Evolutionary conservation across 2,329 filamentous ascomycete species (phyloP), one percentile per base, ranked within the genome.

Genomic region (Pseudogymnoascus sp.): DNA sequence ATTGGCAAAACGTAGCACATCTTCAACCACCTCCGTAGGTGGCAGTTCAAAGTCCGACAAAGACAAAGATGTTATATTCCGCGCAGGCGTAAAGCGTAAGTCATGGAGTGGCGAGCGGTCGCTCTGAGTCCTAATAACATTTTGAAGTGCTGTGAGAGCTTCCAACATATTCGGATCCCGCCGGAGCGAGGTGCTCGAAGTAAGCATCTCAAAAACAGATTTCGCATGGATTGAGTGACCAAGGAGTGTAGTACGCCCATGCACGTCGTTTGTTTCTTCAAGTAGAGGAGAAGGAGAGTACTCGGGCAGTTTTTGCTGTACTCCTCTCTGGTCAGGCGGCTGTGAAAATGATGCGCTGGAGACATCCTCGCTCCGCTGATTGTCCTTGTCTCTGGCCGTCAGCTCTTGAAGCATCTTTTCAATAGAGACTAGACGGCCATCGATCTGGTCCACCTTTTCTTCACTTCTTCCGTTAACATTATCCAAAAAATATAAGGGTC

Each of bases 221-320:
- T 61, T 65, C 9, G 65, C 65, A 25, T 65, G 63, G 8, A 61
- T 52, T 8, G 65, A 62, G 58, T 66, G 65, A 2, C 63, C 63
- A 8, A 63, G 21, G n/a, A 66, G 59, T 4, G 65, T 65, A 28
- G 63, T 65, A 40, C 59, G 55, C 1, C 65, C 65, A 35, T 65
- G 38, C 16, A 1, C 38, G 4, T 41, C 38, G 38, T 21, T 41
- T 41, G 16, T 21, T 41, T 41, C 38, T 21, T 41, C 1, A 21
- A 21, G 38, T 12, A 41, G 8, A 12, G 16, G n/a, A 18, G 37
- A 40, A 9, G 38, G 38, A 12, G 38, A 21, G 38, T 41, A 41
- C 38, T 41, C 18, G 8, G 6, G 38, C 11, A 41, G 2, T 11
- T 41, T 21, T 2, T 21, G 16, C 16, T 8, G 38, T 21, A 18